Conservation (phyloP, 2,329 filamentous ascomycete genomes). For the Pseudogymnoascus sp. region DNA sequence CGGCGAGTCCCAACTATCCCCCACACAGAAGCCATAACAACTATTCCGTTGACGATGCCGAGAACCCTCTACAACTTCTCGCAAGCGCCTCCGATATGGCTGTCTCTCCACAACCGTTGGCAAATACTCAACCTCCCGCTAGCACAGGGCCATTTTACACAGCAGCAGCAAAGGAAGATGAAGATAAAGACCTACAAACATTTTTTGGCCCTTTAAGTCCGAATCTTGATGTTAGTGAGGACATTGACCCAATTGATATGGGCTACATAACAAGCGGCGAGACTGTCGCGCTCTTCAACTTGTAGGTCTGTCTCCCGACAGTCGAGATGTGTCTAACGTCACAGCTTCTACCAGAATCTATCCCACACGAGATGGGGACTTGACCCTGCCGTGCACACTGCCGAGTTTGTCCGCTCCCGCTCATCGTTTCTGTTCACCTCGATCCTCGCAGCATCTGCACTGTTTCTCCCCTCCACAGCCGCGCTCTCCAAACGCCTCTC, state of each 20-base stretch:
- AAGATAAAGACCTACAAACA: slow-evolving; percentile 44
- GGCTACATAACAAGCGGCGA: slow-evolving; percentile 60
- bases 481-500: slow-evolving; percentile 58
- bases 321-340: slow-evolving; percentile 10
- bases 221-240: slow-evolving; percentile 52
- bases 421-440: slow-evolving; percentile 67
- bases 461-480: slow-evolving; percentile 56
- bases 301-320: slow-evolving; percentile 36
- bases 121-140: slow-evolving; percentile 10
- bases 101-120: slow-evolving; percentile 12
- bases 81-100: slow-evolving; percentile 61
- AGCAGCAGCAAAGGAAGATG: slow-evolving; percentile 29
- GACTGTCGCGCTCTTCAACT: slow-evolving; percentile 54
- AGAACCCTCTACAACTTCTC: slow-evolving; percentile 65
- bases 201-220: slow-evolving; percentile 61
- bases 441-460: slow-evolving; percentile 57
- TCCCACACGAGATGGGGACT: slow-evolving; percentile 68
- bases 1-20: not conserved
- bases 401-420: slow-evolving; percentile 55
- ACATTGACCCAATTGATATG: slow-evolving; percentile 60
- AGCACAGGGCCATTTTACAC: slow-evolving; percentile 13
- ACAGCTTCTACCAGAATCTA: slow-evolving; percentile 59
- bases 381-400: slow-evolving; percentile 57
- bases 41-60: slow-evolving; percentile 60
- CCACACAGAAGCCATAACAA: slow-evolving; percentile 34